A percentile compares a stretch with the other conserved stretches of the same genome.
These are phyloP conservation scores for Penicillium concentricum DNA, from an alignment of 2,329 filamentous ascomycete species.

Conservation along the genomic window DNA sequence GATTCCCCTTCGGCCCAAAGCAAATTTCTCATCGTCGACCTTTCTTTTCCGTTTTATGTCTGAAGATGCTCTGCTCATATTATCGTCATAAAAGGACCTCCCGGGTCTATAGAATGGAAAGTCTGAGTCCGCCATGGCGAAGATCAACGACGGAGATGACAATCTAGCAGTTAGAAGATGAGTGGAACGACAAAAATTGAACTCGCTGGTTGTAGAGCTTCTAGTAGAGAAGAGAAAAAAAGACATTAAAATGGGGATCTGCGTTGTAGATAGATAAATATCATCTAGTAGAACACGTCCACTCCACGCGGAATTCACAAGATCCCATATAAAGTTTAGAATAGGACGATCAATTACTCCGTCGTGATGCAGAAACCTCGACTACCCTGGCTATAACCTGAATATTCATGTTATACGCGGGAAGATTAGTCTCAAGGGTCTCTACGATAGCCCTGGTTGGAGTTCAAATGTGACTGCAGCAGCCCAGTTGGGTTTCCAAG, in stretches of 20 bases:
- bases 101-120: conserved; percentile 11
- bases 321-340: neutral
- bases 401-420: neutral
- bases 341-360: conserved; percentile 7
- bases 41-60: neutral
- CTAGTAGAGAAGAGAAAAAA: neutral
- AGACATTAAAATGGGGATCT: neutral
- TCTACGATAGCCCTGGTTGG: neutral
- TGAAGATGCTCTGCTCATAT: conserved; percentile 12
- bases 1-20: conserved; percentile 18
- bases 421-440: neutral
- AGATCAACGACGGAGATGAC: neutral
- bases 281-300: neutral
- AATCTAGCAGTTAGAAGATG: neutral
- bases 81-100: conserved; percentile 4
- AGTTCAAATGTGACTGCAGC: neutral
- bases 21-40: conserved; percentile 15
- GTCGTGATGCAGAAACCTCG: neutral
- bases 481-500: conserved; percentile 9
- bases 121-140: conserved; percentile 5
- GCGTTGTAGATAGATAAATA: neutral
- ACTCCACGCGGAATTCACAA: neutral
- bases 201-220: neutral
- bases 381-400: neutral
- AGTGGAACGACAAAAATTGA: neutral